These are phyloP conservation scores for Raffaelea ambrosiae DNA, from an alignment of 2,329 filamentous ascomycete genomes.

Conservation along the genomic window DNA sequence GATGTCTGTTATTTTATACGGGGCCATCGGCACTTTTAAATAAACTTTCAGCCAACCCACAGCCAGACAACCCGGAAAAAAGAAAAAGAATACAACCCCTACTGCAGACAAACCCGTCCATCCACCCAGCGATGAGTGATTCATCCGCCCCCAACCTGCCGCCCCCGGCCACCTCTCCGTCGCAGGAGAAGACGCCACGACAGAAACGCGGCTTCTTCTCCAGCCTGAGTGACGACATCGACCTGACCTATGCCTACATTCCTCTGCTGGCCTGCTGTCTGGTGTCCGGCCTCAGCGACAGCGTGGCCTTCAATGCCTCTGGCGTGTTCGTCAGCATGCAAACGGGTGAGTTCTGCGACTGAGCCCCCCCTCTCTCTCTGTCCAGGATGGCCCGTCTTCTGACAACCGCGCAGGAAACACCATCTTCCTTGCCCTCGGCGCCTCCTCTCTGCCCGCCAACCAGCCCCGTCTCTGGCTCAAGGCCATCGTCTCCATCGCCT, in stretches of 20 bases:
- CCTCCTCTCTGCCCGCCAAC: slow-evolving; percentile 38
- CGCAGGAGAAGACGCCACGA: not conserved
- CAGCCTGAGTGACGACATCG: slow-evolving; percentile 8
- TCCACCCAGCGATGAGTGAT: too few species aligned
- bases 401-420: slow-evolving; percentile 55
- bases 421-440: slow-evolving; percentile 66
- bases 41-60: too few species aligned
- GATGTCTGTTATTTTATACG: too few species aligned
- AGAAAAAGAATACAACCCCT: too few species aligned
- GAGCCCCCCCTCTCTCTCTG: not conserved
- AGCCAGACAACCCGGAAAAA: too few species aligned
- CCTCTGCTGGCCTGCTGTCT: slow-evolving; percentile 65
- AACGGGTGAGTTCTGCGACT: slow-evolving; percentile 49
- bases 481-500: slow-evolving; percentile 59
- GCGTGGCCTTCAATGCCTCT: slow-evolving; percentile 67
- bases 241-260: slow-evolving; percentile 43
- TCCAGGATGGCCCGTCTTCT: too few species aligned
- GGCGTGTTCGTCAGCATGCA: slow-evolving; percentile 80
- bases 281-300: slow-evolving; percentile 71
- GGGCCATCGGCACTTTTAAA: too few species aligned
- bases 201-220: not conserved
- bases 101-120: too few species aligned
- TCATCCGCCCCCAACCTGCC: too few species aligned
- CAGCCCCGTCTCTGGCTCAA: slow-evolving; percentile 58
- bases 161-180: not conserved